phyloP scores from a whole-genome alignment of 768 basidiomycete genomes.

The Tylopilus sp. region DNA sequence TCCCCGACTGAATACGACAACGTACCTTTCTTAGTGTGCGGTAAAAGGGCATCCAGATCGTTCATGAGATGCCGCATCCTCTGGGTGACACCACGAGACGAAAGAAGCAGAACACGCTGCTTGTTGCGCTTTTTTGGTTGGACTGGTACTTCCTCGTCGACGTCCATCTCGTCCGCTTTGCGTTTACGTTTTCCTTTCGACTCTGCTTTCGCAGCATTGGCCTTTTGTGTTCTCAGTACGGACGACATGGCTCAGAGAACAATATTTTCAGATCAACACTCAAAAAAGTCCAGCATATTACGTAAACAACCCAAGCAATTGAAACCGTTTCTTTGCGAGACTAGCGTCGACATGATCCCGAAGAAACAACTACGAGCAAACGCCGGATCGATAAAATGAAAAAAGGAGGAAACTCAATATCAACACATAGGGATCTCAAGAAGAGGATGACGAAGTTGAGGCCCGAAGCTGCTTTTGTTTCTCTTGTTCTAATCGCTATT shows the following conservation, averaged over 20 bases:
- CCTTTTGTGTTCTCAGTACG: conserved; percentile 57
- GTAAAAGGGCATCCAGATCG: conserved; percentile 84
- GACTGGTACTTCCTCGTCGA: conserved; percentile 44
- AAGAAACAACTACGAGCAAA: conserved; percentile 1
- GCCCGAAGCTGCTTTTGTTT: conserved; percentile 75
- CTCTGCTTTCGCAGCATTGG: conserved; percentile 49
- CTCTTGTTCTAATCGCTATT: conserved; percentile 80
- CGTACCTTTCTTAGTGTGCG: conserved; percentile 95
- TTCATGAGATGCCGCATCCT: conserved; percentile 97
- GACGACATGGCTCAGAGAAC: conserved; percentile 49
- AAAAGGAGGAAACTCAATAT: neutral
- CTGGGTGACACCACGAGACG: conserved; percentile 91
- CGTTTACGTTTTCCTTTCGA: conserved; percentile 51
- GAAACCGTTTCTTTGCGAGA: neutral
- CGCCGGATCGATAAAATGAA: neutral
- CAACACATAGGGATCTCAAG: conserved; percentile 16
- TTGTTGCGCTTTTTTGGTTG: conserved; percentile 74
- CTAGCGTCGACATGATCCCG: neutral
- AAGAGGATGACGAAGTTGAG: conserved; percentile 28
- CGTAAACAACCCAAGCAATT: conserved; percentile 15
- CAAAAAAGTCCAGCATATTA: conserved; percentile 11
- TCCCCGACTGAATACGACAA: conserved; percentile 20
- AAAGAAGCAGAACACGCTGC: conserved; percentile 90
- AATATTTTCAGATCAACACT: neutral
- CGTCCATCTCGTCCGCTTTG: conserved; percentile 60